Evolutionary conservation across 305 asterid genomes (phyloP).

Genomic region (Plantago lanceolata): DNA sequence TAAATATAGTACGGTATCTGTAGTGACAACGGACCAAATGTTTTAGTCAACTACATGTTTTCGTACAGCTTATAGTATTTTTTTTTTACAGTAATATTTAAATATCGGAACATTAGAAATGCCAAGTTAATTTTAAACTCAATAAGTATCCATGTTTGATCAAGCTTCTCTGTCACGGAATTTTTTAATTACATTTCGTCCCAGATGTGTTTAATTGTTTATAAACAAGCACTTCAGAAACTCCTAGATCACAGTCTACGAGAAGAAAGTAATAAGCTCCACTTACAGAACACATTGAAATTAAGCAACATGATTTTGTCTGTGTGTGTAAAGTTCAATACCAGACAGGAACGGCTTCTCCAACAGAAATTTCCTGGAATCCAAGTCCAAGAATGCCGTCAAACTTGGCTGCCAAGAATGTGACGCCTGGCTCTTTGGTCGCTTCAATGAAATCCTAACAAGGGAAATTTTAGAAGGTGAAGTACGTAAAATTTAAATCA

Average conservation of each 20-base stretch:
- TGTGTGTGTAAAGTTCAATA: conserved; percentile 23
- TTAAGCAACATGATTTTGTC: background rate
- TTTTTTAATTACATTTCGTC: no score
- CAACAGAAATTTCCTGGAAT: conserved; percentile 84
- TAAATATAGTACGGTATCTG: no score
- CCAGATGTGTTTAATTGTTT: no score
- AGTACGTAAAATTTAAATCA: background rate
- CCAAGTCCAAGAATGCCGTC: conserved; percentile 96
- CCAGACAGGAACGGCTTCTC: conserved; percentile 86
- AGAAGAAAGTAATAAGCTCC: conserved; percentile 1
- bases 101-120: no score
- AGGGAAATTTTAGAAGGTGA: conserved; percentile 10
- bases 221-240: no score
- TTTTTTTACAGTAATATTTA: no score
- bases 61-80: no score
- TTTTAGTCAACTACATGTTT: no score
- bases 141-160: no score
- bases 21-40: no score
- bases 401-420: conserved; percentile 79
- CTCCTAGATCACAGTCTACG: background rate
- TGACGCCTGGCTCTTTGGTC: conserved; percentile 73
- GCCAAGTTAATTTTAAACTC: no score
- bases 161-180: no score
- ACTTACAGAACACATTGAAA: background rate
- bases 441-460: conserved; percentile 83